phyloP scores from a whole-genome alignment of 2,329 filamentous ascomycete genomes.

The Verticillium zaregamsianum region DNA sequence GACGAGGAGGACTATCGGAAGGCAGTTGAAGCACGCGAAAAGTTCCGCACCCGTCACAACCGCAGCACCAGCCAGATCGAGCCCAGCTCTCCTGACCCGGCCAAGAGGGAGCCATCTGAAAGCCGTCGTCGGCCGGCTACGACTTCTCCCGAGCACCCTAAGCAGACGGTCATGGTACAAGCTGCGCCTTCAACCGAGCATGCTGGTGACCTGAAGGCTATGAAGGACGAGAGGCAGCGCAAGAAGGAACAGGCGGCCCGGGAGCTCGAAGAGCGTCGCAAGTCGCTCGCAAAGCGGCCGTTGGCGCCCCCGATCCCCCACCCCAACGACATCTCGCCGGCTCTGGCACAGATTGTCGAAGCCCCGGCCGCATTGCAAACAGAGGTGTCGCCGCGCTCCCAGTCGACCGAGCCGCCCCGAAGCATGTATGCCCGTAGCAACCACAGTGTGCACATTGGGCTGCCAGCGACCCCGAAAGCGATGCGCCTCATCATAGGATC shows the following conservation, averaged over 20 bases:
- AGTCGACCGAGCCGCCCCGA: conserved; percentile 59
- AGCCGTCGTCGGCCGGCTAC: conserved; percentile 28
- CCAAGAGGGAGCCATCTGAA: conserved; percentile 32
- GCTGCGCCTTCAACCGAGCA: conserved; percentile 30
- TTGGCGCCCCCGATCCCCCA: conserved; percentile 77
- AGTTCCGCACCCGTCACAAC: conserved; percentile 51
- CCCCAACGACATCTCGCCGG: conserved; percentile 52
- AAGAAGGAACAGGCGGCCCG: conserved; percentile 74
- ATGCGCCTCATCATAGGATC: conserved; percentile 76
- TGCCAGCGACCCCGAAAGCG: conserved; percentile 87
- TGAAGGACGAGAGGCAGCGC: conserved; percentile 57
- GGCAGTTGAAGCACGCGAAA: conserved; percentile 49
- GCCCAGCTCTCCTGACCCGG: conserved; percentile 28
- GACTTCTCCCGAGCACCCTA: conserved; percentile 21
- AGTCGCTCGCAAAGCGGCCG: conserved; percentile 76
- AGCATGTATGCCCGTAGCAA: conserved; percentile 43
- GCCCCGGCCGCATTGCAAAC: conserved; percentile 15
- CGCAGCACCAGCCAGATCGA: conserved; percentile 44
- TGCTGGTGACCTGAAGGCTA: conserved; percentile 49
- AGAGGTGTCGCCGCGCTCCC: conserved; percentile 47
- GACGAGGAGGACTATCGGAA: conserved; percentile 59
- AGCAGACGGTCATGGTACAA: conserved; percentile 2
- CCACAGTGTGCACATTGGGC: conserved; percentile 58
- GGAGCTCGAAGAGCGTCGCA: conserved; percentile 82
- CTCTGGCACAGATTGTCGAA: conserved; percentile 32